Percentiles rank a stretch among this genome's conserved stretches.
These are phyloP conservation scores for Aspergillus sp. DNA, from an alignment of 2,329 filamentous ascomycete species.

Conservation along the genomic window DNA sequence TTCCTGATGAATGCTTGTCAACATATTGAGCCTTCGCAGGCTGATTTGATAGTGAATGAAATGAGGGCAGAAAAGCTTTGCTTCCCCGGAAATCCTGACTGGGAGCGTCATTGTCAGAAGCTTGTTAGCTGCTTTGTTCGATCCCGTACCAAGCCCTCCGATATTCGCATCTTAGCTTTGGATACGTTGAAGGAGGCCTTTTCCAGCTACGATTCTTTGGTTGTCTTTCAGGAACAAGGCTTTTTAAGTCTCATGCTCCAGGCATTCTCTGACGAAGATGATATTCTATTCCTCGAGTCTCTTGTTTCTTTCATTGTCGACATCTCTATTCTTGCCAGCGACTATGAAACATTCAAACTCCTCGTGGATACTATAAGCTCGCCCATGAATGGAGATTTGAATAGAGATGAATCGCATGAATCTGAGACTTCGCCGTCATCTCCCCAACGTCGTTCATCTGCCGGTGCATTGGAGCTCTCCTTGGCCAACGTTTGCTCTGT, in stretches of 20 bases:
- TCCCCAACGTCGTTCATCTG: conserved; percentile 26
- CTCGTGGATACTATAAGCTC: conserved; percentile 29
- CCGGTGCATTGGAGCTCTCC: conserved; percentile 26
- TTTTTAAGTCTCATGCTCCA: conserved; percentile 28
- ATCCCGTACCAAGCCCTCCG: conserved; percentile 31
- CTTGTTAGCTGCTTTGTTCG: conserved; percentile 34
- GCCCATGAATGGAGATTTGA: conserved; percentile 31
- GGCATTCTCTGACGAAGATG: conserved; percentile 32
- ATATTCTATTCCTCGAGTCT: conserved; percentile 33
- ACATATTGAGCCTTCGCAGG: conserved; percentile 33
- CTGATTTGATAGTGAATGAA: conserved; percentile 33
- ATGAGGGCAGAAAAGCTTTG: conserved; percentile 30
- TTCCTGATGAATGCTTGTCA: conserved; percentile 33
- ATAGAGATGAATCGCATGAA: conserved; percentile 27
- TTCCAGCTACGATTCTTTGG: conserved; percentile 22
- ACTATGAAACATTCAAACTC: conserved; percentile 27
- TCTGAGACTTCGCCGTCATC: conserved; percentile 35
- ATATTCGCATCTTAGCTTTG: conserved; percentile 35
- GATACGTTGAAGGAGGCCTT: conserved; percentile 37
- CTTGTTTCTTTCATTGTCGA: conserved; percentile 36
- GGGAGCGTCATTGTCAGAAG: conserved; percentile 28
- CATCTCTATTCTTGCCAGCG: conserved; percentile 20
- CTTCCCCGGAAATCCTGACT: conserved; percentile 26
- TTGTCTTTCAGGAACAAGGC: conserved; percentile 27
- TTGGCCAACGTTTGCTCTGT: conserved; percentile 62